These are phyloP conservation scores for Massariosphaeria phaeospora DNA, from an alignment of 495 filamentous ascomycete genomes.

Conservation along the genomic window DNA sequence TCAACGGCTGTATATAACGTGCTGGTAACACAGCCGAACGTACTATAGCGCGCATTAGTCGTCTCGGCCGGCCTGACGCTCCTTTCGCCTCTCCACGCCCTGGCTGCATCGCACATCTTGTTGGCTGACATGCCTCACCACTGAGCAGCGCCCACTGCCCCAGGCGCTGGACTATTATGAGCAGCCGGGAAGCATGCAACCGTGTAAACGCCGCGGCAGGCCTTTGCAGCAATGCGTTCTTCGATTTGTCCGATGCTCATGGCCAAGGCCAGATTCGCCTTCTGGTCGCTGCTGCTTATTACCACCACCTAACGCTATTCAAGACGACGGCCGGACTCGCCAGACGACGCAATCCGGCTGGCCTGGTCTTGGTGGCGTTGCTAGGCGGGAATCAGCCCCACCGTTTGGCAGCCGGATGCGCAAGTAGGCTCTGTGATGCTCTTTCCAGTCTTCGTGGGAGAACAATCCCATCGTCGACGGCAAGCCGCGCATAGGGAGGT, in stretches of 20 bases:
- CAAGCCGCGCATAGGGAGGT: background rate
- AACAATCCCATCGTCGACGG: background rate
- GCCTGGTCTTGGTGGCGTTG: slow-evolving; percentile 9
- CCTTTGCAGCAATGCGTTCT: slow-evolving; percentile 4
- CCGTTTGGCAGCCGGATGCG: background rate
- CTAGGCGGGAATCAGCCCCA: slow-evolving; percentile 9
- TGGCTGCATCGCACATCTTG: background rate
- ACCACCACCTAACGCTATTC: slow-evolving; percentile 20
- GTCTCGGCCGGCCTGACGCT: background rate
- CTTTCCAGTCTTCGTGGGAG: background rate
- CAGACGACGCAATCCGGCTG: slow-evolving; percentile 14
- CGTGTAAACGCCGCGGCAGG: slow-evolving; percentile 14
- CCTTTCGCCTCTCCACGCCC: background rate
- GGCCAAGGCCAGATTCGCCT: slow-evolving; percentile 10
- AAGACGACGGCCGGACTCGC: slow-evolving; percentile 13
- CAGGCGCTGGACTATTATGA: too few relatives aligned
- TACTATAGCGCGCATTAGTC: slow-evolving; percentile 18
- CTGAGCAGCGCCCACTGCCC: too few relatives aligned
- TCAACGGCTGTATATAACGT: slow-evolving; percentile 20
- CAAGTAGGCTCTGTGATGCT: background rate
- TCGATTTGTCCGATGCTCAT: slow-evolving; percentile 9
- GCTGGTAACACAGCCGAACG: slow-evolving; percentile 9
- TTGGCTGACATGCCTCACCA: slow-evolving; percentile 5
- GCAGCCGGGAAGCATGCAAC: slow-evolving; percentile 24
- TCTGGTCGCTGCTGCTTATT: slow-evolving; percentile 20